Base-by-base conservation (phyloP, 352 stramenopile species). In the Phytophthora sp. region DNA sequence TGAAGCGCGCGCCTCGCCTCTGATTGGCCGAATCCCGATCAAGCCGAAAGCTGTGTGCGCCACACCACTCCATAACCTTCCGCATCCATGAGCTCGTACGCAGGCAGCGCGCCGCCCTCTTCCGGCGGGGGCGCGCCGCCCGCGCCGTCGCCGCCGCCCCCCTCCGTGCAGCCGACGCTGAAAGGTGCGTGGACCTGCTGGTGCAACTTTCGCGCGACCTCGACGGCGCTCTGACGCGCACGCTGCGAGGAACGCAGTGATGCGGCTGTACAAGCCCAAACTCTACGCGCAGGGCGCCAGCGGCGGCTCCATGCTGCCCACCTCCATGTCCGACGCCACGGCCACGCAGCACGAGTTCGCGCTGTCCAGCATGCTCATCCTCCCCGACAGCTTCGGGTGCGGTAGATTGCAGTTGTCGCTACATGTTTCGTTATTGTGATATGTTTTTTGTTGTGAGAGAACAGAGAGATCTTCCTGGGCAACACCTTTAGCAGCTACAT, bases 401-500 rank as follows among this genome's bases (percentile, higher is more conserved):
- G 72, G 8, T 5, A 15, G 30, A 27, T 26, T 5, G 2, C 30
- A 23, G 32, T 23, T 24, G 7, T 1, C n/a, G 12, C 10, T 10
- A 32, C 3, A 18, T 37, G 23, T 24, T 59, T 54, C 18, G 35
- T 27, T 55, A 18, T 39, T 64, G 21, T 18, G 35, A 61, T 38
- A 27, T 11, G 23, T 26, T 3, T 24, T 54, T 30, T 24, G n/a
- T 56, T 54, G 62, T 63, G 54, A 43, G 17, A 44, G 55, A 0
- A 42, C 48, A 95, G 87, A 24, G 91, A 97, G 66, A 97, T 97
- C 44, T 97, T 96, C 58, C 71, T 96, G 45, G 91, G 91, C 62
- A 95, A 97, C 73, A 96, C 85, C 18, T 97, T 97, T 61, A 96
- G 87, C 74, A 96, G 89, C 71, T 97, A 97, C 73, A 96, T 97